Conservation (phyloP, 2,329 filamentous ascomycete species). For the Fusarium anthophilum region DNA sequence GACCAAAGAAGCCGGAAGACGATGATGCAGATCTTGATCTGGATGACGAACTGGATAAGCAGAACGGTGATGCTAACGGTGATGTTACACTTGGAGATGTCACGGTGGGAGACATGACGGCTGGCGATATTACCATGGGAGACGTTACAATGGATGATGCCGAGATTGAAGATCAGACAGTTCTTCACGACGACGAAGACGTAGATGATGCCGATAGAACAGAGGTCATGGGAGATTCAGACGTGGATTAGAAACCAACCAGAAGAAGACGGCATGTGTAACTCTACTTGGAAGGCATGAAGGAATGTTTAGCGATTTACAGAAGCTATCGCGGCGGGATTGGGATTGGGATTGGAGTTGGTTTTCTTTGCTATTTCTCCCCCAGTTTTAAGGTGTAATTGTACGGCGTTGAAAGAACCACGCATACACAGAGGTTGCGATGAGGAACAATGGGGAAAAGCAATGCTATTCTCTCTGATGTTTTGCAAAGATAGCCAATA, state of each 20-base stretch:
- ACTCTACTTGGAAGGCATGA: constrained; percentile 13
- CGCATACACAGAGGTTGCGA: constrained; percentile 7
- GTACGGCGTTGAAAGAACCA: constrained; percentile 26
- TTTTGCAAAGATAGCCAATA: constrained; percentile 15
- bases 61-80: constrained; percentile 35
- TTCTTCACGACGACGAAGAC: constrained; percentile 55
- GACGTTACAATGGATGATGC: constrained; percentile 63
- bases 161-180: constrained; percentile 59
- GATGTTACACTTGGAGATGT: constrained; percentile 57
- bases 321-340: constrained; percentile 9
- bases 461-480: background rate
- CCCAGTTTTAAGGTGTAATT: constrained; percentile 22
- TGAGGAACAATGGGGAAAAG: constrained; percentile 18
- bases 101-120: constrained; percentile 45
- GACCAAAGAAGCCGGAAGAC: constrained; percentile 40
- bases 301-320: constrained; percentile 28
- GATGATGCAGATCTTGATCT: constrained; percentile 41
- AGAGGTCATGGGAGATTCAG: constrained; percentile 51
- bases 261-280: constrained; percentile 5
- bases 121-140: constrained; percentile 41
- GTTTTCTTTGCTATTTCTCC: constrained; percentile 11
- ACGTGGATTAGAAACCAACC: constrained; percentile 41
- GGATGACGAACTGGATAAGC: constrained; percentile 40
- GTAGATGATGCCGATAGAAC: constrained; percentile 55
- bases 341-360: constrained; percentile 29